Conservation (phyloP, 192 early-diverging fungal species). For the Rhizophagus clarus region DNA sequence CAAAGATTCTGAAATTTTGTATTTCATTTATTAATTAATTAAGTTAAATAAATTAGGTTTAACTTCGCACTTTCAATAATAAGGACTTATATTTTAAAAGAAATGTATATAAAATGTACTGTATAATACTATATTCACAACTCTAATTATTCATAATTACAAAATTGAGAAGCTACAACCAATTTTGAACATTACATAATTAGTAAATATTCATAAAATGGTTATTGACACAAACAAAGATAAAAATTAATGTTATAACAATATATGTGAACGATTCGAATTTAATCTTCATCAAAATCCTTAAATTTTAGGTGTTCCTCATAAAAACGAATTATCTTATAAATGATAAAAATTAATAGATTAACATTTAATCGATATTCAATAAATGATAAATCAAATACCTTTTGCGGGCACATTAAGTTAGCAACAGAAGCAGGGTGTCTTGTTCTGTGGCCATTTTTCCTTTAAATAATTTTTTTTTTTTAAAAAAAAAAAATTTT, state of each 20-base stretch:
- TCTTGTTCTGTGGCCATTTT: conserved; percentile 23
- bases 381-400: background rate
- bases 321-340: background rate
- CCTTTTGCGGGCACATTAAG: conserved; percentile 24
- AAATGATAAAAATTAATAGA: background rate
- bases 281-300: background rate
- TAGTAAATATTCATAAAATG: too few relatives aligned
- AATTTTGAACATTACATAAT: too few relatives aligned
- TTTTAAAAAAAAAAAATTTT: background rate
- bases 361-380: background rate
- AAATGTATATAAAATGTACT: too few relatives aligned
- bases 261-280: too few relatives aligned
- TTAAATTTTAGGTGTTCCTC: background rate
- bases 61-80: too few relatives aligned
- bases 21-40: background rate
- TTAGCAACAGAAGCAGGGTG: conserved; percentile 7
- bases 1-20: conserved; percentile 77
- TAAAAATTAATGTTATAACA: too few relatives aligned
- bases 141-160: too few relatives aligned
- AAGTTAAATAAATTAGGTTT: too few relatives aligned
- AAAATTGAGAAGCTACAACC: too few relatives aligned
- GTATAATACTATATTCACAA: too few relatives aligned
- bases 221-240: too few relatives aligned
- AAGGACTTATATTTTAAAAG: too few relatives aligned
- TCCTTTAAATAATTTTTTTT: background rate